phyloP scores from a whole-genome alignment of 2,329 filamentous ascomycete genomes.

The Eutypella sp. region DNA sequence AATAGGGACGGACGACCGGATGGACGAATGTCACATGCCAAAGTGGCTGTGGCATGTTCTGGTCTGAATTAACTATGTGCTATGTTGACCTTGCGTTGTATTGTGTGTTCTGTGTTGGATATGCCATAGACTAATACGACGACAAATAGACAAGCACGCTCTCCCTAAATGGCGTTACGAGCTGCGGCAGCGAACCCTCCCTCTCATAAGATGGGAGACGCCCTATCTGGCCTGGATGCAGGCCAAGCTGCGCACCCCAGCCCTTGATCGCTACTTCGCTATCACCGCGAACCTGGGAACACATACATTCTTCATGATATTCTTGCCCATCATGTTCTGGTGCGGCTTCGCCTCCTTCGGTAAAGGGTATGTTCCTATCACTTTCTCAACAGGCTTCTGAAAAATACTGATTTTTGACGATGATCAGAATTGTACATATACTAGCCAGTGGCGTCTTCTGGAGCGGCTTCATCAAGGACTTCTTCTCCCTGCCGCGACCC shows the following conservation, averaged over 20 bases:
- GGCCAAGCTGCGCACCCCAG: constrained; percentile 70
- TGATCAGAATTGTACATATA: constrained; percentile 68
- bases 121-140: constrained; percentile 2
- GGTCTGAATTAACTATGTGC: too few relatives aligned
- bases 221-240: constrained; percentile 88
- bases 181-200: constrained; percentile 75
- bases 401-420: too few relatives aligned
- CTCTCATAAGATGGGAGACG: constrained; percentile 89
- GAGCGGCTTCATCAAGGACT: constrained; percentile 90
- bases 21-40: too few relatives aligned
- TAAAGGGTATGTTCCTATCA: constrained; percentile 63
- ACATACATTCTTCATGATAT: constrained; percentile 98
- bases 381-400: constrained; percentile 7
- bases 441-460: constrained; percentile 76
- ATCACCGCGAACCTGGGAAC: constrained; percentile 94
- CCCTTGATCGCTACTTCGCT: constrained; percentile 93
- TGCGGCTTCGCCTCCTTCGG: constrained; percentile 82
- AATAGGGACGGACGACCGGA: too few relatives aligned
- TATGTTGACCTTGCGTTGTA: too few relatives aligned
- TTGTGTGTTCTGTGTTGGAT: too few relatives aligned
- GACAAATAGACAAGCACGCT: constrained; percentile 64
- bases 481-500: constrained; percentile 86
- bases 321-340: constrained; percentile 93
- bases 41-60: too few relatives aligned
- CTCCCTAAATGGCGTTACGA: constrained; percentile 86